Evolutionary conservation across 2,329 filamentous ascomycete species (phyloP).

Genomic region (Xylariaceae sp.): DNA sequence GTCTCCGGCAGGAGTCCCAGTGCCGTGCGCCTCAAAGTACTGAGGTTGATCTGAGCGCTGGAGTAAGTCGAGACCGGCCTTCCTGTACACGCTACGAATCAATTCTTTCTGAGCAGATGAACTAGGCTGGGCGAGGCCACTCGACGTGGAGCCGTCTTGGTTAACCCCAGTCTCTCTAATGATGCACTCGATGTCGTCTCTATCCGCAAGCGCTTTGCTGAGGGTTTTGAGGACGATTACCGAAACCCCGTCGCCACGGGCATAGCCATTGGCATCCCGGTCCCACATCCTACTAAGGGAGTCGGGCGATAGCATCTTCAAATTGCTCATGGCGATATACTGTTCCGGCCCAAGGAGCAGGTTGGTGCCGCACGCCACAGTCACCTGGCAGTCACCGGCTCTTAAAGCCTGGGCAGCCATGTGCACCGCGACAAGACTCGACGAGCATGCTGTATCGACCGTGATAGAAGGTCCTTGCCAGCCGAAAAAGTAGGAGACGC

Average conservation of each 20-base stretch:
- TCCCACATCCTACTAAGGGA: slow-evolving; percentile 19
- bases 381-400: not conserved
- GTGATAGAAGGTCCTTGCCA: slow-evolving; percentile 14
- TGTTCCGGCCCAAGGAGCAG: not conserved
- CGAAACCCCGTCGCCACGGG: slow-evolving; percentile 15
- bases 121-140: slow-evolving; percentile 32
- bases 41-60: slow-evolving; percentile 17
- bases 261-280: slow-evolving; percentile 12
- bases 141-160: slow-evolving; percentile 31
- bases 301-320: slow-evolving; percentile 11
- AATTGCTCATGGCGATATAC: not conserved
- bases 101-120: slow-evolving; percentile 24
- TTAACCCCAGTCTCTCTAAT: slow-evolving; percentile 40
- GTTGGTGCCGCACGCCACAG: slow-evolving; percentile 6
- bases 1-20: slow-evolving; percentile 35
- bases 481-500: slow-evolving; percentile 15
- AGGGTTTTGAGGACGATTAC: slow-evolving; percentile 40
- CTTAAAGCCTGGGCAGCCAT: slow-evolving; percentile 6
- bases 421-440: slow-evolving; percentile 11
- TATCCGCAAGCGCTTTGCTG: slow-evolving; percentile 38
- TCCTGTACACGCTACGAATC: slow-evolving; percentile 28
- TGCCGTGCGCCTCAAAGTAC: slow-evolving; percentile 38
- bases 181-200: slow-evolving; percentile 43
- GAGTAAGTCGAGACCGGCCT: slow-evolving; percentile 23
- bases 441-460: slow-evolving; percentile 19